A percentile compares a stretch with the other conserved stretches of the same genome.
These are phyloP conservation scores for Eucalyptus cloeziana DNA, from an alignment of 345 rosid genomes.

Conservation along the genomic window DNA sequence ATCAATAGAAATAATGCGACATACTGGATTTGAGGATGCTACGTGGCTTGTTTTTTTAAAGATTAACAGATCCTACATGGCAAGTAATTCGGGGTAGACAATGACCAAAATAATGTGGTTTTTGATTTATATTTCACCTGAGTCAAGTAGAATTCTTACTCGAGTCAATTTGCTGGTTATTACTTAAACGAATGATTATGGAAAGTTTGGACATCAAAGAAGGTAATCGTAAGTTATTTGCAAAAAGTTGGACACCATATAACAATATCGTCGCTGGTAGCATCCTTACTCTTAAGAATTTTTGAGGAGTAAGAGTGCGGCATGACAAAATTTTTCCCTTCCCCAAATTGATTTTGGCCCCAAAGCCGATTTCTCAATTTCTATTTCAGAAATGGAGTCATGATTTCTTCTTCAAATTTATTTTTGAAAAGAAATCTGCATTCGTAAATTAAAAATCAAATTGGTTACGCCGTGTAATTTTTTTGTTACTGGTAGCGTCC, in stretches of 20 bases:
- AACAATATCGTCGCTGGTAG: neutral
- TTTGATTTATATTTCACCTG: neutral
- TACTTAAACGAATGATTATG: rapidly evolving
- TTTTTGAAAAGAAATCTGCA: too few relatives aligned
- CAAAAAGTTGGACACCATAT: rapidly evolving
- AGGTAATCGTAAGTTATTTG: neutral
- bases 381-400: too few relatives aligned
- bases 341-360: too few relatives aligned
- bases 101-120: neutral
- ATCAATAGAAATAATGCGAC: neutral
- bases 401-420: too few relatives aligned
- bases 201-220: neutral
- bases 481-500: too few relatives aligned
- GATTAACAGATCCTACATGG: neutral
- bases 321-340: too few relatives aligned
- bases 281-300: rapidly evolving
- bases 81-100: neutral
- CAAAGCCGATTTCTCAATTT: too few relatives aligned
- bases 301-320: neutral
- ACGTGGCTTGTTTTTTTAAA: neutral
- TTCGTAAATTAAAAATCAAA: too few relatives aligned
- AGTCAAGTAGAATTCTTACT: neutral
- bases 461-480: too few relatives aligned
- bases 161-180: rapidly evolving
- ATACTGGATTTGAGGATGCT: neutral